These are phyloP conservation scores for Carex parvula DNA, from an alignment of 176 grass and related monocot species.

Conservation along the genomic window DNA sequence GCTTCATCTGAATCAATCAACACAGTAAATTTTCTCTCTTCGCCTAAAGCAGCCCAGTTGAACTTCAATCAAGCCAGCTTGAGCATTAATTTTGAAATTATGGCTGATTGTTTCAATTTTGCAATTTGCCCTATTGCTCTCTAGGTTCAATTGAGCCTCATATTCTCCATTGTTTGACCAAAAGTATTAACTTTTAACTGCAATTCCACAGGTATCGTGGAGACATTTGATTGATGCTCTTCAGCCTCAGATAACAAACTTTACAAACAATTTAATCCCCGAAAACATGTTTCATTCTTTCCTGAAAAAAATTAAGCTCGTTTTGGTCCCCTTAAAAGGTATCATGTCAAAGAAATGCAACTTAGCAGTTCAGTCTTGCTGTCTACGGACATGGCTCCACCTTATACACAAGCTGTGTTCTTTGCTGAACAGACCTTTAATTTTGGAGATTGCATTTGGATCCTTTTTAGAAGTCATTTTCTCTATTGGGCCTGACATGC, in stretches of 20 bases:
- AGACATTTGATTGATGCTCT: conserved; percentile 76
- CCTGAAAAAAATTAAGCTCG: conserved; percentile 62
- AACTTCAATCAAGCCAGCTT: not conserved
- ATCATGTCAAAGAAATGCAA: conserved; percentile 57
- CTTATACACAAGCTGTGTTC: conserved; percentile 67
- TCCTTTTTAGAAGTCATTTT: conserved; percentile 69
- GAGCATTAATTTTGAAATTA: not conserved
- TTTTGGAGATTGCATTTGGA: conserved; percentile 51
- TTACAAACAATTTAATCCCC: conserved; percentile 3
- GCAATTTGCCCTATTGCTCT: not conserved
- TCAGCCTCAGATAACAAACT: conserved; percentile 28
- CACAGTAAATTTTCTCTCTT: not conserved
- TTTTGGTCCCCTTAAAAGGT: conserved; percentile 63
- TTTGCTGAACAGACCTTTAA: conserved; percentile 49
- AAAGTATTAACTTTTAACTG: not conserved
- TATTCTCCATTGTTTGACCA: conserved; percentile 6
- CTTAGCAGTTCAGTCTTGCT: conserved; percentile 52
- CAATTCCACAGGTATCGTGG: conserved; percentile 67
- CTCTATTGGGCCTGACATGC: conserved; percentile 36
- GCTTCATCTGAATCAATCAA: not conserved
- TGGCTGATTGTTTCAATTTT: not conserved
- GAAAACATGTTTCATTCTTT: conserved; percentile 33
- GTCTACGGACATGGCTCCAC: conserved; percentile 72
- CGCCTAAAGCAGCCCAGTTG: not conserved
- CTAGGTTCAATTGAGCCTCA: not conserved